A percentile compares a stretch with the other conserved stretches of the same genome.
Evolutionary conservation across 179 eudicot species (phyloP).

Genomic region (Actinidia polygama): DNA sequence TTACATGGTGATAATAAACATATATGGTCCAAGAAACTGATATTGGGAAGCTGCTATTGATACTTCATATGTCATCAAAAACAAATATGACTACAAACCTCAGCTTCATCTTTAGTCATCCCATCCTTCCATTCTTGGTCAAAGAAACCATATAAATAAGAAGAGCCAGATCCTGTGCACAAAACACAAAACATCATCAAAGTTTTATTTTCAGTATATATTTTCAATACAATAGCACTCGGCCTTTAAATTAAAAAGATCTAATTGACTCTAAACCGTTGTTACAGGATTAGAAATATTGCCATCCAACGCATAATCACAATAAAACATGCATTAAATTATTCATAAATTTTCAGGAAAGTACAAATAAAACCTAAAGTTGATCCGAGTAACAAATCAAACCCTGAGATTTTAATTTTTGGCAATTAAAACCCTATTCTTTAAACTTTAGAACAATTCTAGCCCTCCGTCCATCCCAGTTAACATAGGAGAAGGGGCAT

Average conservation of each 20-base stretch:
- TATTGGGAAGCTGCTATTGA: background rate
- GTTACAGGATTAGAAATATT: background rate
- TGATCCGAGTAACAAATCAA: too few species aligned
- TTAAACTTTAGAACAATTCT: too few species aligned
- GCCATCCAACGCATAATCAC: background rate
- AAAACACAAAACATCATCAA: constrained; percentile 1
- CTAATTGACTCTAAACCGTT: background rate
- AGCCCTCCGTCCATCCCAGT: too few species aligned
- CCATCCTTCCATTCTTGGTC: constrained; percentile 98
- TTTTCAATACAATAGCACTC: too few species aligned
- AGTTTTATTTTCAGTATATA: background rate
- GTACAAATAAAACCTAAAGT: too few species aligned
- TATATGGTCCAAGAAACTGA: background rate
- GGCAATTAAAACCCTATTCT: too few species aligned
- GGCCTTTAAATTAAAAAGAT: background rate
- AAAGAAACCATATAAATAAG: constrained; percentile 92
- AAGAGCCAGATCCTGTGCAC: constrained; percentile 86
- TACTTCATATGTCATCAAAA: background rate
- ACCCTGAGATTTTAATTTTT: too few species aligned
- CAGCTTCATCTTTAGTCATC: constrained; percentile 96
- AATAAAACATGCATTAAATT: too few species aligned
- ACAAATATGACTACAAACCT: constrained; percentile 50
- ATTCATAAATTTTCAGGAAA: background rate
- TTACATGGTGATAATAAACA: background rate
- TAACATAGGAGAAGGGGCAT: too few species aligned